These are phyloP conservation scores for Escallonia herrerae DNA, from an alignment of 129 eudicot genomes.

Conservation along the genomic window DNA sequence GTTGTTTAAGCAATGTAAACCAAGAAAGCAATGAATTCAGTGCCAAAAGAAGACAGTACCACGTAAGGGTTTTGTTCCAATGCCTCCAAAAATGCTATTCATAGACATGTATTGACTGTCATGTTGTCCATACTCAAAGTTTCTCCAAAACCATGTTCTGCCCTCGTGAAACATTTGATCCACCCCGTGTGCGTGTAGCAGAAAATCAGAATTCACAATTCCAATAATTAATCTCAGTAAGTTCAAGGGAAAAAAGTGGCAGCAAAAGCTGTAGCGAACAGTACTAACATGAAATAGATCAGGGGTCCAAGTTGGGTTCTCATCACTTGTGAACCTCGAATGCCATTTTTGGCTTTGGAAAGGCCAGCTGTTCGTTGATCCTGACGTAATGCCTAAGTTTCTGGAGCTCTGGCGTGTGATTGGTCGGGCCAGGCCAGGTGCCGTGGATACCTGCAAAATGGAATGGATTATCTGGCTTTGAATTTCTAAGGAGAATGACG, in stretches of 20 bases:
- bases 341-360: not conserved
- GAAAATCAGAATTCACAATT: not conserved
- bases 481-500: slow-evolving; percentile 3
- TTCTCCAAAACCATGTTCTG: too few species aligned
- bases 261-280: not conserved
- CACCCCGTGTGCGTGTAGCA: too few species aligned
- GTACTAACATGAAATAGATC: not conserved
- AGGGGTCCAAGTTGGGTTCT: not conserved
- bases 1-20: not conserved
- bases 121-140: too few species aligned
- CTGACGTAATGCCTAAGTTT: slow-evolving; percentile 2
- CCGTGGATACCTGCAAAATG: not conserved
- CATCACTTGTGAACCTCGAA: not conserved
- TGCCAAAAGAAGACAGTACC: too few species aligned
- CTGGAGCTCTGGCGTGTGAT: not conserved
- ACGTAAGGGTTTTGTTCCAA: not conserved
- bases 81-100: not conserved
- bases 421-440: not conserved
- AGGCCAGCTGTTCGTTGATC: slow-evolving; percentile 7
- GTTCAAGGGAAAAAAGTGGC: not conserved
- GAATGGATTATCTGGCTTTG: not conserved
- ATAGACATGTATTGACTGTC: not conserved
- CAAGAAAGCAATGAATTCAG: not conserved
- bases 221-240: slow-evolving; percentile 1
- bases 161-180: slow-evolving; percentile 5